A percentile compares a stretch with the other conserved stretches of the same genome.
phyloP scores from a whole-genome alignment of 2,329 filamentous ascomycete genomes.

The Alternaria alternata region DNA sequence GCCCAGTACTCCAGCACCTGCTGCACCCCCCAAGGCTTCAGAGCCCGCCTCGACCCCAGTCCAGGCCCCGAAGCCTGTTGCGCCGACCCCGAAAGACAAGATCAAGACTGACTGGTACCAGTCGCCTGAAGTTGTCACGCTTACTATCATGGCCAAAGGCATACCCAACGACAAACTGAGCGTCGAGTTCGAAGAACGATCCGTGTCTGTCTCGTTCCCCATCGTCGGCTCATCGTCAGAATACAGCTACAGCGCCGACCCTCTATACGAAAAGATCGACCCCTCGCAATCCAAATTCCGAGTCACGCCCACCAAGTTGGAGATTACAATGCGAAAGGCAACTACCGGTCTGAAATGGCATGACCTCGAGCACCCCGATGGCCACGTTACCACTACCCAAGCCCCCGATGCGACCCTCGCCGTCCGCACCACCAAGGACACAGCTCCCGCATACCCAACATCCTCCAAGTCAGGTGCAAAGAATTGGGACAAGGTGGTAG shows the following conservation, averaged over 20 bases:
- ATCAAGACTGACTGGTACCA: conserved; percentile 76
- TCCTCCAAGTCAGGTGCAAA: conserved; percentile 85
- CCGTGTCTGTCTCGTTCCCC: conserved; percentile 67
- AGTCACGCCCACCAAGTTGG: conserved; percentile 80
- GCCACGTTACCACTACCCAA: conserved; percentile 17
- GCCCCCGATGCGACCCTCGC: conserved; percentile 25
- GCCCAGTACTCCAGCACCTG: conserved; percentile 50
- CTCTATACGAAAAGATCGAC: conserved; percentile 73
- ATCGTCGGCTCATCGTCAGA: conserved; percentile 58
- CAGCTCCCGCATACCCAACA: conserved; percentile 76
- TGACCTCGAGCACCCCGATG: conserved; percentile 58
- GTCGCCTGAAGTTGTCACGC: conserved; percentile 65
- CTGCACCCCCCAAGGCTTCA: conserved; percentile 13
- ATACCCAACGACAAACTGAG: conserved; percentile 65
- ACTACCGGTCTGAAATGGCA: conserved; percentile 73
- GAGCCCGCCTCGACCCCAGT: conserved; percentile 13
- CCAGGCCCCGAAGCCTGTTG: conserved; percentile 37
- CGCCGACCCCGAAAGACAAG: conserved; percentile 61
- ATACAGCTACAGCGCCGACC: conserved; percentile 69
- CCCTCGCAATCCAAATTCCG: conserved; percentile 66
- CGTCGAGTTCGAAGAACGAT: conserved; percentile 61
- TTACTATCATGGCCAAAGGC: conserved; percentile 72
- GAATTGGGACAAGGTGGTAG: conserved; percentile 86
- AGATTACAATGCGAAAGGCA: conserved; percentile 75
- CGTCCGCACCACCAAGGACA: conserved; percentile 31